Conservation (phyloP, 2,329 filamentous ascomycete species). For the Atkinsonella hypoxylon region DNA sequence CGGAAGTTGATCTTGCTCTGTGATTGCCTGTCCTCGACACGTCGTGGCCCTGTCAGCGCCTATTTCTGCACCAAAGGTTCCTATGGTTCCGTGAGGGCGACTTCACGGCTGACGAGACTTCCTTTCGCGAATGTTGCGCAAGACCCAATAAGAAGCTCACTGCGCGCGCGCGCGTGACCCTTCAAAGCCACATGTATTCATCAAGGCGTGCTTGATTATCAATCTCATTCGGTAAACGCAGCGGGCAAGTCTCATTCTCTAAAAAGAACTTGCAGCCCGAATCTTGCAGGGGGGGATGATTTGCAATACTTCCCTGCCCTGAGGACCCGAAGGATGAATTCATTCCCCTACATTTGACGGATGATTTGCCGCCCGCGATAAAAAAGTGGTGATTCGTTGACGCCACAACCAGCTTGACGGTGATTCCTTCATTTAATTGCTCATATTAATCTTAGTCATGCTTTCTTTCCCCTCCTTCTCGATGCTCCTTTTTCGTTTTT, state of each 20-base stretch:
- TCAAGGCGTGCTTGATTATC: neutral
- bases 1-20: neutral
- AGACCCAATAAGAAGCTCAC: slow-evolving; percentile 1
- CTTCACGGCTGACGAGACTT: neutral
- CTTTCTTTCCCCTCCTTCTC: too few relatives aligned
- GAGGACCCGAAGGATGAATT: neutral
- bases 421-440: too few relatives aligned
- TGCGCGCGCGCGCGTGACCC: slow-evolving; percentile 2
- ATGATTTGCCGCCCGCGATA: neutral
- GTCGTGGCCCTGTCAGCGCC: neutral
- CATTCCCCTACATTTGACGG: neutral
- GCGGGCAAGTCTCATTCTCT: neutral
- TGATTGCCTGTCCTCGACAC: neutral
- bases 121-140: neutral
- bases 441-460: too few relatives aligned
- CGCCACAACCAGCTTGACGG: too few relatives aligned
- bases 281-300: too few relatives aligned
- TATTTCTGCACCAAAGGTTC: neutral
- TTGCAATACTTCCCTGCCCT: too few relatives aligned
- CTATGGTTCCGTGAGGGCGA: neutral
- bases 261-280: neutral
- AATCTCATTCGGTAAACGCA: slow-evolving; percentile 1
- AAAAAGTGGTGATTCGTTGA: neutral
- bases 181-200: neutral
- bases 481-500: too few relatives aligned